phyloP scores from a whole-genome alignment of 352 stramenopile species.

The Phytophthora cajani region DNA sequence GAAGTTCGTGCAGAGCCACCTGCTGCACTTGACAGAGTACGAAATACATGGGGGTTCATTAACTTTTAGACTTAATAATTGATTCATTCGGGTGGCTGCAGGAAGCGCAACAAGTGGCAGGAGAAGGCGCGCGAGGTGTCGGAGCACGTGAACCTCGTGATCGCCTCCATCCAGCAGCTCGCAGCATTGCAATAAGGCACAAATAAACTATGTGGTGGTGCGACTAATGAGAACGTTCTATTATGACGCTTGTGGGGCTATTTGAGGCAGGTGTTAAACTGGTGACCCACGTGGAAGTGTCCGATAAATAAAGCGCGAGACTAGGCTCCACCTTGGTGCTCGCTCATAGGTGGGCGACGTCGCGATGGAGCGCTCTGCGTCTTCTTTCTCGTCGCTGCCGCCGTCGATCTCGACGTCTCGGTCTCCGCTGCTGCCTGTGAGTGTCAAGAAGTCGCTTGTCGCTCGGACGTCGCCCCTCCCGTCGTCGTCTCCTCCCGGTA shows the following conservation, averaged over 20 bases:
- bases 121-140: slow-evolving; percentile 73
- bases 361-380: slow-evolving; percentile 23
- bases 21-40: slow-evolving; percentile 62
- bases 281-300: not conserved
- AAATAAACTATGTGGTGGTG: not conserved
- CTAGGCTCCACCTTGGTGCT: not conserved
- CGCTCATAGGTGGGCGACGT: slow-evolving; percentile 6
- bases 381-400: slow-evolving; percentile 21
- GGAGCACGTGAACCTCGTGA: slow-evolving; percentile 76
- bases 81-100: slow-evolving; percentile 17
- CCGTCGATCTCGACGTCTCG: slow-evolving; percentile 13
- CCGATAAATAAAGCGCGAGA: slow-evolving; percentile 23
- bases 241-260: too few relatives aligned
- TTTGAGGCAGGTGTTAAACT: not conserved
- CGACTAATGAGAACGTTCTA: too few relatives aligned
- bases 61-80: too few relatives aligned
- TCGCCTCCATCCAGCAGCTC: slow-evolving; percentile 80
- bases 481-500: slow-evolving; percentile 18
- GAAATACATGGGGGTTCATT: not conserved
- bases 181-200: slow-evolving; percentile 58
- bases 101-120: slow-evolving; percentile 74
- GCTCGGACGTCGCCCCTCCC: slow-evolving; percentile 10
- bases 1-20: slow-evolving; percentile 59
- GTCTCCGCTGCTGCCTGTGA: slow-evolving; percentile 13
- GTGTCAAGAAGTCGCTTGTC: slow-evolving; percentile 15